Percentiles rank a stretch among this genome's conserved stretches.
Conservation (phyloP, 2,329 filamentous ascomycete genomes). For the Aspergillus pseudoviridinutans region DNA sequence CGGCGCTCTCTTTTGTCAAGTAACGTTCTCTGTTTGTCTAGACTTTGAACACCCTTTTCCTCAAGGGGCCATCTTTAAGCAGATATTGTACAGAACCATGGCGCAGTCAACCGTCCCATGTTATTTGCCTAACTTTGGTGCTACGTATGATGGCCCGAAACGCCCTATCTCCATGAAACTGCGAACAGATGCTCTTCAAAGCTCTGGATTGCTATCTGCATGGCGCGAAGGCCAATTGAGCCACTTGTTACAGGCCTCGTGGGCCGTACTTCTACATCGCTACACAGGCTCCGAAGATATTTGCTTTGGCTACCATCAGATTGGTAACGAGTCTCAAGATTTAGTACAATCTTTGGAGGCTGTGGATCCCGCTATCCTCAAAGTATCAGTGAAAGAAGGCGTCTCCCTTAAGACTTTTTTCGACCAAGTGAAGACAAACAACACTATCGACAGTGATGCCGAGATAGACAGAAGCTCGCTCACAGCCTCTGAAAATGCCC, state of each 20-base stretch:
- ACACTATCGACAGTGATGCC: constrained; percentile 5
- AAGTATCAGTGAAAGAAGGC: constrained; percentile 26
- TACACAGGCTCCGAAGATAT: constrained; percentile 48
- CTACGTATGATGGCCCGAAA: constrained; percentile 24
- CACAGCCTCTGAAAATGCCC: constrained; percentile 13
- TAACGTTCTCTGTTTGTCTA: background rate
- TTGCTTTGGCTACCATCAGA: constrained; percentile 43
- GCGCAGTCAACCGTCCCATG: constrained; percentile 28
- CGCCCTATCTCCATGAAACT: constrained; percentile 35
- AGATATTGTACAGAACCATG: constrained; percentile 17
- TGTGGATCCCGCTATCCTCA: constrained; percentile 18
- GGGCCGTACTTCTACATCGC: constrained; percentile 44
- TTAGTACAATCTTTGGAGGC: constrained; percentile 11
- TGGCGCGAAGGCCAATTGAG: constrained; percentile 24
- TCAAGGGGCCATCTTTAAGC: background rate
- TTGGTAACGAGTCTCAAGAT: constrained; percentile 16
- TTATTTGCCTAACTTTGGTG: constrained; percentile 33
- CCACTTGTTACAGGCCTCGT: constrained; percentile 39
- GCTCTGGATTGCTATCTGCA: constrained; percentile 28
- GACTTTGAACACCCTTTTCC: background rate
- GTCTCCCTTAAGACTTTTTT: constrained; percentile 25
- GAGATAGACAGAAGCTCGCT: constrained; percentile 7
- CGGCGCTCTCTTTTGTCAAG: background rate
- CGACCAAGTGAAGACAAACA: constrained; percentile 20
- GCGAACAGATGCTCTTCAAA: constrained; percentile 26